Percentiles rank a stretch among this genome's conserved stretches.
Evolutionary conservation across 108 stramenopile species (phyloP).

Genomic region (Skeletonema potamos): DNA sequence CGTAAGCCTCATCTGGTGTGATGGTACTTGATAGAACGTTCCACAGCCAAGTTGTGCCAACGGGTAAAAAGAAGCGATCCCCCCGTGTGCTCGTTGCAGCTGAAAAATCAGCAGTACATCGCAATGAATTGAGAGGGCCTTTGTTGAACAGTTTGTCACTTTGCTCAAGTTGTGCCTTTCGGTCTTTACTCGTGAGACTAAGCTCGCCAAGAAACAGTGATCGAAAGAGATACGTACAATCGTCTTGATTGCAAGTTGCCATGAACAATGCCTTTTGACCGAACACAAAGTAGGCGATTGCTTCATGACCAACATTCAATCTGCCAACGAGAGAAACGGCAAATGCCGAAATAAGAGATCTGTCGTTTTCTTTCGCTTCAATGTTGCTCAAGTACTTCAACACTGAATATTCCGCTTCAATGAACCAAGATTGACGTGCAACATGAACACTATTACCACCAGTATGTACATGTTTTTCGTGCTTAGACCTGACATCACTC

Average conservation of each 20-base stretch:
- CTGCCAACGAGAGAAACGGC: constrained; percentile 64
- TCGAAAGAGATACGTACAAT: constrained; percentile 7
- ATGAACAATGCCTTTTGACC: constrained; percentile 48
- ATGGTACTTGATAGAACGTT: constrained; percentile 51
- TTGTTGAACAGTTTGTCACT: constrained; percentile 18
- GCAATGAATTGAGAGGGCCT: constrained; percentile 21
- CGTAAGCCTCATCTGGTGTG: background rate
- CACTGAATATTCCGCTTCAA: constrained; percentile 56
- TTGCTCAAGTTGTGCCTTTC: constrained; percentile 27
- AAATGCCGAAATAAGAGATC: constrained; percentile 38
- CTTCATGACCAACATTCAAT: constrained; percentile 66
- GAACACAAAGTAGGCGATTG: constrained; percentile 61
- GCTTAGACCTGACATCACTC: constrained; percentile 4
- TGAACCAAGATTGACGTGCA: constrained; percentile 59
- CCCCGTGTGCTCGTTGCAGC: constrained; percentile 6
- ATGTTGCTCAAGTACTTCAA: constrained; percentile 41
- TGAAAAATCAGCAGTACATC: constrained; percentile 22
- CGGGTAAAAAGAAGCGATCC: constrained; percentile 25
- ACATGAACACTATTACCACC: background rate
- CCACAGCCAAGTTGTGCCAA: constrained; percentile 84
- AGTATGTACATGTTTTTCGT: background rate
- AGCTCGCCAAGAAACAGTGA: constrained; percentile 30
- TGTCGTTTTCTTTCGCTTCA: constrained; percentile 2
- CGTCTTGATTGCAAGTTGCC: background rate
- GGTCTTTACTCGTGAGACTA: constrained; percentile 1